phyloP scores from a whole-genome alignment of 108 stramenopile species.

The Fistulifera solaris region DNA sequence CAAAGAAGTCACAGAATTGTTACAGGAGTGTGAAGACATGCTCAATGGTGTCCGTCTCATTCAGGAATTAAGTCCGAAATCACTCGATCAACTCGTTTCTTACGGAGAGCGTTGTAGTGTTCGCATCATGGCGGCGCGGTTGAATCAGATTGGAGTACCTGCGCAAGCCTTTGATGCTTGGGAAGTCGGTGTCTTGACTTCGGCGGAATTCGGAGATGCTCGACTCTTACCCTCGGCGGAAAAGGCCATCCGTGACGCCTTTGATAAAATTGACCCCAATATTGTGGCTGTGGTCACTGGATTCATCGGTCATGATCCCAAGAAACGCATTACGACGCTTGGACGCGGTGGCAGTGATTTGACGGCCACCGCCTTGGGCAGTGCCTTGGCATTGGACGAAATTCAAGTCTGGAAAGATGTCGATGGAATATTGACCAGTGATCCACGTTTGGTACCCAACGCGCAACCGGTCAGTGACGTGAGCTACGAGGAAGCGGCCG shows the following conservation, averaged over 20 bases:
- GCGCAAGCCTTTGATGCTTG: constrained; percentile 93
- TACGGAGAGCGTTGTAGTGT: constrained; percentile 92
- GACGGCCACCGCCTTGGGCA: constrained; percentile 91
- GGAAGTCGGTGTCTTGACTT: constrained; percentile 88
- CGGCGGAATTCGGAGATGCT: constrained; percentile 87
- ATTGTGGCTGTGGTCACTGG: constrained; percentile 94
- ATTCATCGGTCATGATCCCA: constrained; percentile 86
- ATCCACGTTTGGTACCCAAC: constrained; percentile 82
- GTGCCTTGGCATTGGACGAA: constrained; percentile 75
- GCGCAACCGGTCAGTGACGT: constrained; percentile 83
- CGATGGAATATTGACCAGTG: constrained; percentile 93
- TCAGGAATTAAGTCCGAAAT: constrained; percentile 85
- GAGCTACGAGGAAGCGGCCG: constrained; percentile 93
- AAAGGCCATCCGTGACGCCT: constrained; percentile 44
- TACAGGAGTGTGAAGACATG: constrained; percentile 87
- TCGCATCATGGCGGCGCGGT: constrained; percentile 84
- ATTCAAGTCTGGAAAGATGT: constrained; percentile 99
- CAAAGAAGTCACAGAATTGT: constrained; percentile 54
- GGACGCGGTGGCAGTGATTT: constrained; percentile 93
- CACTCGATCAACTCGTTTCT: constrained; percentile 83
- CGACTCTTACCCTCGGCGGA: constrained; percentile 56
- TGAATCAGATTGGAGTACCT: constrained; percentile 91
- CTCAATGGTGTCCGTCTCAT: constrained; percentile 85
- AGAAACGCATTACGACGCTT: constrained; percentile 87
- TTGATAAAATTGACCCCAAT: constrained; percentile 66